Base-by-base conservation (phyloP, 805 yeast genomes). In the Candida chilensis region DNA sequence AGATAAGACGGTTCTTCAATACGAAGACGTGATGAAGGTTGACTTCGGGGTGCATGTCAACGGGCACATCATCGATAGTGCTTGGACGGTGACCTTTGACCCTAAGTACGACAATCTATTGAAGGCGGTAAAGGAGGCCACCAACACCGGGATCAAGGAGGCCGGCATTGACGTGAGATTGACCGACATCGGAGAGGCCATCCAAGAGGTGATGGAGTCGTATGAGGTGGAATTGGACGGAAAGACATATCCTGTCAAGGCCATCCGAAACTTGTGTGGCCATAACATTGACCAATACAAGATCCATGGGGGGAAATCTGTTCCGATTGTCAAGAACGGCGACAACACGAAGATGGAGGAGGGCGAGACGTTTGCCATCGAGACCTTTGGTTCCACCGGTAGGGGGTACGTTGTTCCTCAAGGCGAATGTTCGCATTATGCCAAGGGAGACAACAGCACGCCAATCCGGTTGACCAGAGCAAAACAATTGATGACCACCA, bases 331-430 rank as follows among this genome's bases (percentile, higher is more conserved):
- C 20, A 81, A 88, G 46, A 84, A 84, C 46, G 90, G 87, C 5
- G 98, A 92, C 52, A 72, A 72, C 54, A 92, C 97, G 8, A 90
- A 90, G 68, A 90, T 92, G 96, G 99, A 92, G 55, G 99, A 92
- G 63, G 96, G 96, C 39, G 98, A 92, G 56, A 79, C 86, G 2
- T 90, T 85, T 65, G 99, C 99, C 37, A 90, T 92, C 48, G 99
- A 92, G 60, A 92, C 99, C 3, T 92, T 92, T 49, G 98, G 98
- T 9, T 74, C 95, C 27, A 92, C 98, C 2, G 99, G 99, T 37
- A 73, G 81, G 35, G 99, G 97, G 21, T 80, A 78, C 44, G 97
- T 92, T 20, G 61, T 78, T 28, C 62, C 76, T 5, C 80, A 76
- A 37, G 98, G 98, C 27, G 98, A 92, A 57, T 81, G 90, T 45